Base-by-base conservation (phyloP, 257 asterid species). In the Solanum lycopersicoides region DNA sequence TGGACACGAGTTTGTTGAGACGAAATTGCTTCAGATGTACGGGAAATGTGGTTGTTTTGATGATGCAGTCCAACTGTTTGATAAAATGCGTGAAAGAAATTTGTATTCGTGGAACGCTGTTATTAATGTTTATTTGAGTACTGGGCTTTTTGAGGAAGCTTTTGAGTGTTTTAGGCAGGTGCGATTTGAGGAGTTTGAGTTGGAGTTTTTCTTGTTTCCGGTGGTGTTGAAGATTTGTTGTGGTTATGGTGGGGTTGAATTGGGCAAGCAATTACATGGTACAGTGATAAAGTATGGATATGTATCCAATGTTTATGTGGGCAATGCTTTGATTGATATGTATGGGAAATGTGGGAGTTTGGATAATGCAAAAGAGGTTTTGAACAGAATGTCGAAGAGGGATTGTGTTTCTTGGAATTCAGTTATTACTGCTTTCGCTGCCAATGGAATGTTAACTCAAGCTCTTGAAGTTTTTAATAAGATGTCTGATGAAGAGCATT, bases 371-470 rank as follows among this genome's bases (percentile, higher is more conserved):
- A 92, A 82, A 90, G 91, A 60, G 89, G 89, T 92, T 23, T 91
- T 95, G 89, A 76, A 77, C 86, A 89, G 47, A 9, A 91, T 93
- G 95, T 1, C 21, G 30, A 87, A 71, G 21, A 91, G 93, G 85
- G 98, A 94, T 87, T 88, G 92, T 37, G 93, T 93, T 89, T 94
- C 98, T 82, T 96, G 98, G 98, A 96, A 95, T 87, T 93, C 95
- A 2, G 89, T 95, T 87, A 88, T 95, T 39, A 90, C 96, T 2
- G 98, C 98, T 74, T 96, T 93, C 86, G 91, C 94, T 68, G 88
- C 63, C 82, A 94, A 94, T 53, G 96, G 97, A 60, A 89, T 56
- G 91, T 91, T 91, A 68, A 83, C 82, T 30, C 94, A 95, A 42
- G 98, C 95, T 5, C 66, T 92, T 86, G 88, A 88, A 41, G 87